Conservation (phyloP, 2,329 filamentous ascomycete genomes). For the Aspergillus sp. region DNA sequence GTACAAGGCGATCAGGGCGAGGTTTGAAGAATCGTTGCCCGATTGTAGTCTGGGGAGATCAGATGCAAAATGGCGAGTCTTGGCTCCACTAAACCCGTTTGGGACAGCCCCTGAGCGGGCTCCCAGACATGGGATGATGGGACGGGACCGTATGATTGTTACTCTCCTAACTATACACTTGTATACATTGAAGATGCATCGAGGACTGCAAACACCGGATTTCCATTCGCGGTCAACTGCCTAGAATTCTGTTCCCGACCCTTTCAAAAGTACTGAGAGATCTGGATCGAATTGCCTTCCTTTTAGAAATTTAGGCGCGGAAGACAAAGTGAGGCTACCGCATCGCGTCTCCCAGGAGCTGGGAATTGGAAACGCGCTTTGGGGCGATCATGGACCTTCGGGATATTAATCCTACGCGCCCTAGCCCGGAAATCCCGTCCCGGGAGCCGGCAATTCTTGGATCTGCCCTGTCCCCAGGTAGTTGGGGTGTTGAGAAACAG, state of each 20-base stretch:
- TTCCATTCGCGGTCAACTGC: too few species aligned
- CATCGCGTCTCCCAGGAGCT: not conserved
- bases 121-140: not conserved
- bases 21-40: not conserved
- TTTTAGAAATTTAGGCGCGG: not conserved
- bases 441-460: not conserved
- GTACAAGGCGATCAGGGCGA: not conserved
- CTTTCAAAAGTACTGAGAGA: not conserved
- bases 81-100: not conserved
- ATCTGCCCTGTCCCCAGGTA: not conserved
- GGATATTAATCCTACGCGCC: slow-evolving; percentile 1
- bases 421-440: slow-evolving; percentile 5
- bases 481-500: not conserved
- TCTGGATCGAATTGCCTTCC: not conserved
- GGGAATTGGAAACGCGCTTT: not conserved
- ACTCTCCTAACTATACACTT: not conserved
- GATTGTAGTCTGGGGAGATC: slow-evolving; percentile 3
- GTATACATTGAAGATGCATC: not conserved
- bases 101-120: not conserved
- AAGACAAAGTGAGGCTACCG: slow-evolving; percentile 3
- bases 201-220: not conserved
- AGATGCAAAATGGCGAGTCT: not conserved
- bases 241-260: not conserved
- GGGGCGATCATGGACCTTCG: slow-evolving; percentile 5
- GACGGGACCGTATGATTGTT: not conserved